A percentile compares a stretch with the other conserved stretches of the same genome.
These are phyloP conservation scores for Annulohypoxylon truncatum DNA, from an alignment of 2,329 filamentous ascomycete genomes.

Conservation along the genomic window DNA sequence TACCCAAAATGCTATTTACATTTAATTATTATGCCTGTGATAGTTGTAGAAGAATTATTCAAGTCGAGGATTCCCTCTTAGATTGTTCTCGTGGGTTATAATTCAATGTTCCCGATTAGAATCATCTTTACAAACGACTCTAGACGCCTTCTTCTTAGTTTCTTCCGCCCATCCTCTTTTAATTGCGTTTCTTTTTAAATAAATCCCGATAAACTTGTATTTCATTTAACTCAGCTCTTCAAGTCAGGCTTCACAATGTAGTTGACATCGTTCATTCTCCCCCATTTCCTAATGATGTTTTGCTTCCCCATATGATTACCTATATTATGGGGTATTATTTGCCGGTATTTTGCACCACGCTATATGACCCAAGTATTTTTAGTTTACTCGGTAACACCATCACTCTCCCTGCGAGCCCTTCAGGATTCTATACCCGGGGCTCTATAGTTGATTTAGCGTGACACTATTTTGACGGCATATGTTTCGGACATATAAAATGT, in stretches of 20 bases:
- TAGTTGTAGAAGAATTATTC: neutral
- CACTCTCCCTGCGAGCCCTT: neutral
- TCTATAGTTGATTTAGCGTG: neutral
- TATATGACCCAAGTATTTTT: conserved; percentile 3
- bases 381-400: neutral
- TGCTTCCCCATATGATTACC: too few relatives aligned
- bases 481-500: neutral
- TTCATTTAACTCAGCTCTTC: too few relatives aligned
- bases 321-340: neutral
- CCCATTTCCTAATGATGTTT: too few relatives aligned
- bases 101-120: too few relatives aligned
- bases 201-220: too few relatives aligned
- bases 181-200: too few relatives aligned
- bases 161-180: too few relatives aligned
- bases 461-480: neutral
- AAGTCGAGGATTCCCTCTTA: neutral
- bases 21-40: neutral
- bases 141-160: too few relatives aligned
- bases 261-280: neutral
- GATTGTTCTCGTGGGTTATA: too few relatives aligned
- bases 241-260: too few relatives aligned
- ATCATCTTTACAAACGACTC: too few relatives aligned
- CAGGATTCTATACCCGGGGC: neutral
- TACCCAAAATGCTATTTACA: neutral
- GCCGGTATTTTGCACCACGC: neutral